A percentile compares a stretch with the other conserved stretches of the same genome.
phyloP scores from a whole-genome alignment of 2,329 filamentous ascomycete genomes.

The Exophiala mesophila region DNA sequence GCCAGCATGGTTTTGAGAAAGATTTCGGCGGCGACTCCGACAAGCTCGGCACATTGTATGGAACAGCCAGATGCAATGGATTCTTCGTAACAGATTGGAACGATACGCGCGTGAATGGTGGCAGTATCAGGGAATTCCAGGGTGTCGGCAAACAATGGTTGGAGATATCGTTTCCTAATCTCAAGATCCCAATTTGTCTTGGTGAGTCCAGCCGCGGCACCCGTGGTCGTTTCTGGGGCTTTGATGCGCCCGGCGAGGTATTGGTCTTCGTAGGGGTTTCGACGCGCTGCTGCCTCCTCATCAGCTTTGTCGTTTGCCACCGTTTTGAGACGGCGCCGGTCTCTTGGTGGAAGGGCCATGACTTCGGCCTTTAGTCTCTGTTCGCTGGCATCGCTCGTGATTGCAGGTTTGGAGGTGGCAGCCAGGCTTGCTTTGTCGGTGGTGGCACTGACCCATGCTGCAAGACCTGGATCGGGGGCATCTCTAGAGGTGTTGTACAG shows the following conservation, averaged over 20 bases:
- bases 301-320: constrained; percentile 20
- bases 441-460: constrained; percentile 57
- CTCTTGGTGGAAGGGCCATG: constrained; percentile 57
- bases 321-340: constrained; percentile 55
- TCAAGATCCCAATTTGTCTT: constrained; percentile 69
- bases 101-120: constrained; percentile 55
- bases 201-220: constrained; percentile 58
- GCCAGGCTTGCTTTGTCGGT: constrained; percentile 47
- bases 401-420: constrained; percentile 44
- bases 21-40: constrained; percentile 58
- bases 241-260: constrained; percentile 46
- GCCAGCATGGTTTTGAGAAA: constrained; percentile 59
- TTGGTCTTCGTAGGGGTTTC: constrained; percentile 38
- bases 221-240: constrained; percentile 56
- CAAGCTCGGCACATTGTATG: constrained; percentile 52
- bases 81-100: constrained; percentile 63
- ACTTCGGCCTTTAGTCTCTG: constrained; percentile 60
- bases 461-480: constrained; percentile 57
- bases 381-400: constrained; percentile 56
- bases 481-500: constrained; percentile 57
- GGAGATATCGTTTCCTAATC: constrained; percentile 60
- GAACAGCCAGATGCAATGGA: constrained; percentile 52
- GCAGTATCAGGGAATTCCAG: constrained; percentile 58
- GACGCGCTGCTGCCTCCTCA: constrained; percentile 18
- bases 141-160: constrained; percentile 57